Evolutionary conservation across 441 rosid genomes (phyloP).

Genomic region (Heliophila coronopifolia): DNA sequence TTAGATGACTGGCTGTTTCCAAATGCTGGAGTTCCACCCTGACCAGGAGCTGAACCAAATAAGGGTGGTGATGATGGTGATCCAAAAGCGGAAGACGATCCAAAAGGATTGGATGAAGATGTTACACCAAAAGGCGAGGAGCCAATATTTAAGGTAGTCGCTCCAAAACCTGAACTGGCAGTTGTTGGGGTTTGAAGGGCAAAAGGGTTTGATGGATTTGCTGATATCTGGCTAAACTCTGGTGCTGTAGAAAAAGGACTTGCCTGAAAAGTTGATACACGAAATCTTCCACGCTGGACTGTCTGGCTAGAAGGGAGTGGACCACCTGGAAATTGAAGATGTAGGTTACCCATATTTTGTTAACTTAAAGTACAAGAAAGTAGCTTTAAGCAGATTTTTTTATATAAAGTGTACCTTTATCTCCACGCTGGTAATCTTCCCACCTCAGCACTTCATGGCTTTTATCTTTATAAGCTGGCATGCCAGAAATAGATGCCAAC

Average conservation of each 20-base stretch:
- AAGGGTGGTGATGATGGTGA: constrained; percentile 46
- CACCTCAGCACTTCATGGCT: constrained; percentile 90
- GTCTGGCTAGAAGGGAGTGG: constrained; percentile 53
- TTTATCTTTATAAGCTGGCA: constrained; percentile 68
- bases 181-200: constrained; percentile 35
- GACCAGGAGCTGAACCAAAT: constrained; percentile 44
- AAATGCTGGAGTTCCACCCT: constrained; percentile 43
- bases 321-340: constrained; percentile 55
- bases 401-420: constrained; percentile 65
- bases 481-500: constrained; percentile 79
- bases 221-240: constrained; percentile 46
- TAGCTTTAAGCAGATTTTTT: constrained; percentile 2
- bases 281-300: constrained; percentile 42
- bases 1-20: constrained; percentile 50
- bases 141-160: constrained; percentile 33
- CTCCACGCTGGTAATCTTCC: constrained; percentile 95
- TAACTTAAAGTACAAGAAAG: neutral
- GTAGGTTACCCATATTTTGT: constrained; percentile 10
- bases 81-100: constrained; percentile 38
- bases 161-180: constrained; percentile 48
- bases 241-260: constrained; percentile 44
- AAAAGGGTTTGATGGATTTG: constrained; percentile 36
- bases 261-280: constrained; percentile 36
- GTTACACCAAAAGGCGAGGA: constrained; percentile 49
- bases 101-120: constrained; percentile 43